Evolutionary conservation across 139 green algal genomes (phyloP).

Genomic region (Microglena sp.): DNA sequence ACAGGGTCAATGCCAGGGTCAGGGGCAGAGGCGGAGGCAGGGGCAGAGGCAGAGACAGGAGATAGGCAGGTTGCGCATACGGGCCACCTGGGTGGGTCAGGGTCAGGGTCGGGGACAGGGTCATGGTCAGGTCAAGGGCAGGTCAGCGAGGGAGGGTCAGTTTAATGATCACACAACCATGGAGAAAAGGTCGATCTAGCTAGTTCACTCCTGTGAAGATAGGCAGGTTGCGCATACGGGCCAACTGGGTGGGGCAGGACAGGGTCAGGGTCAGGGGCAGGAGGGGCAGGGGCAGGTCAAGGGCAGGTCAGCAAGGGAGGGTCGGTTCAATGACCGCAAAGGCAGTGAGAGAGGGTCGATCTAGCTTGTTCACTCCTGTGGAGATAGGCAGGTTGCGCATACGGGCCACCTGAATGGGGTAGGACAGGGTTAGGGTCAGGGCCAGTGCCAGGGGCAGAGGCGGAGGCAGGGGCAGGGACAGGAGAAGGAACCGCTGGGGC

Average conservation of each 20-base stretch:
- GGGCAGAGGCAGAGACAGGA: too few relatives aligned
- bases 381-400: conserved; percentile 54
- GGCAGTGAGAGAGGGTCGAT: background rate
- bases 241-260: background rate
- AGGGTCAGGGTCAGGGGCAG: too few relatives aligned
- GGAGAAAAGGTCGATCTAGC: too few relatives aligned
- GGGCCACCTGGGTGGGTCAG: too few relatives aligned
- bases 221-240: conserved; percentile 10
- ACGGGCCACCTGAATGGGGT: conserved; percentile 52
- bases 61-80: conserved; percentile 52
- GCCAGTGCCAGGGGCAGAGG: background rate
- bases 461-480: background rate
- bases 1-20: too few relatives aligned
- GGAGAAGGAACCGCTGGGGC: conserved; percentile 44
- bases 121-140: too few relatives aligned
- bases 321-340: background rate
- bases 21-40: too few relatives aligned
- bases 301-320: too few relatives aligned
- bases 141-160: too few relatives aligned
- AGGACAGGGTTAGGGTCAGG: too few relatives aligned
- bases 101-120: too few relatives aligned
- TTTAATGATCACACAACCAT: too few relatives aligned
- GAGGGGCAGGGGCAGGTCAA: background rate
- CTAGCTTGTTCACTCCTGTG: conserved; percentile 44
- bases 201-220: conserved; percentile 12